Percentiles rank a stretch among this genome's conserved stretches.
Evolutionary conservation across 225 moss, liverwort and hornwort genomes (phyloP).

Genomic region (Pseudisothecium myosuroides): DNA sequence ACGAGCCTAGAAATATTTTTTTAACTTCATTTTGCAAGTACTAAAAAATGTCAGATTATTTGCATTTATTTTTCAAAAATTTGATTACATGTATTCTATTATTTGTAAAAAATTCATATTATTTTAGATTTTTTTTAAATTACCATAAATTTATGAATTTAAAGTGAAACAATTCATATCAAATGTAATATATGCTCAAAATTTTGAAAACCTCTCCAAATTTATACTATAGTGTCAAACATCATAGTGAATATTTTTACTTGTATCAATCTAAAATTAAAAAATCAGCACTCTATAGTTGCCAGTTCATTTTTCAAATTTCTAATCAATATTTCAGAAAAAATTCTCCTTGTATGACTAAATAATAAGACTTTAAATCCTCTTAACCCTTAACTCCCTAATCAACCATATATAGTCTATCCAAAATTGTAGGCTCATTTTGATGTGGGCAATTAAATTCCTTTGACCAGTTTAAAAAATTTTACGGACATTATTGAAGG

Average conservation of each 20-base stretch:
- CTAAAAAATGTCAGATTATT: neutral
- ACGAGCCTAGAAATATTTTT: rapidly evolving
- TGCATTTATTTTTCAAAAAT: neutral
- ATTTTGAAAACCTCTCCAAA: neutral
- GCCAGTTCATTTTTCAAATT: neutral
- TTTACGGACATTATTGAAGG: too few species aligned
- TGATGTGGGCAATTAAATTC: too few species aligned
- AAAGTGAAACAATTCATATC: neutral
- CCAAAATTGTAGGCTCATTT: too few species aligned
- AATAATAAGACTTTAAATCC: neutral
- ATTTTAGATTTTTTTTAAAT: neutral
- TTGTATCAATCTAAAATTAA: rapidly evolving
- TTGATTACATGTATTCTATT: neutral
- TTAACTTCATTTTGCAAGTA: neutral
- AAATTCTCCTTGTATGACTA: rapidly evolving
- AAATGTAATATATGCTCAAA: neutral
- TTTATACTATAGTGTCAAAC: neutral
- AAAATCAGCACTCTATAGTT: rapidly evolving
- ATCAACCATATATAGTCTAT: too few species aligned
- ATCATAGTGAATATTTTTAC: neutral
- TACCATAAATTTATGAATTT: neutral
- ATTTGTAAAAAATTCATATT: neutral
- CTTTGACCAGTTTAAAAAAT: too few species aligned
- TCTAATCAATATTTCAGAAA: neutral
- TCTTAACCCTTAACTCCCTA: too few species aligned